phyloP scores from a whole-genome alignment of 345 rosid species.

The Citrus reticulata region DNA sequence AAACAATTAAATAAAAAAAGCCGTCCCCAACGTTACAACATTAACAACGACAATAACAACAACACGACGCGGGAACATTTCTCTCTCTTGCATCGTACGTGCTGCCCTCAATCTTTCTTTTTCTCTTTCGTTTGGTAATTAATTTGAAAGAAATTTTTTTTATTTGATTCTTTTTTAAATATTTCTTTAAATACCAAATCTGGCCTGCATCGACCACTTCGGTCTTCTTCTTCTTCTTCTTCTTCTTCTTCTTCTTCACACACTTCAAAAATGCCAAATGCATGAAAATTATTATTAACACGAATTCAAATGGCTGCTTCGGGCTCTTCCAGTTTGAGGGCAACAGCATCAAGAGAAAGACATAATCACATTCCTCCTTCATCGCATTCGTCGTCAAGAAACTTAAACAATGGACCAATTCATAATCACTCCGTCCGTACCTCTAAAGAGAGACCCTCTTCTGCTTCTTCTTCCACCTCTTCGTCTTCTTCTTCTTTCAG shows the following conservation, averaged over 20 bases:
- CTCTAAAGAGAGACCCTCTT: constrained; percentile 35
- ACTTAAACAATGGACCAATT: constrained; percentile 25
- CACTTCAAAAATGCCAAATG: background rate
- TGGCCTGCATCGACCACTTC: background rate
- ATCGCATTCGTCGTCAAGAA: constrained; percentile 28
- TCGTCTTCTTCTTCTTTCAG: constrained; percentile 25
- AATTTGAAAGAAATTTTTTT: too few species aligned
- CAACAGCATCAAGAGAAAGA: constrained; percentile 24
- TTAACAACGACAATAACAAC: background rate
- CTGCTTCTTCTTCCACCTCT: constrained; percentile 22
- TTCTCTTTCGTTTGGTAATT: background rate
- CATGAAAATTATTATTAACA: too few species aligned
- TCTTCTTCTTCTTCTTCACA: too few species aligned
- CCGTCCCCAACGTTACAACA: constrained; percentile 13
- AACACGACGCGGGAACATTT: constrained; percentile 41
- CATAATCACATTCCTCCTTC: constrained; percentile 29
- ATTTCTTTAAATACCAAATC: constrained; percentile 6
- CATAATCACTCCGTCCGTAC: constrained; percentile 33
- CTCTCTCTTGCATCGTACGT: constrained; percentile 26
- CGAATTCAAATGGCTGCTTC: constrained; percentile 28
- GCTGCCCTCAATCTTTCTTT: constrained; percentile 31
- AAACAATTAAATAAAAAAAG: background rate
- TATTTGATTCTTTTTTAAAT: constrained; percentile 5
- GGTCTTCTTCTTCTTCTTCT: too few species aligned
- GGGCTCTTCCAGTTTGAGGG: constrained; percentile 20